Evolutionary conservation across 2,329 filamentous ascomycete genomes (phyloP), one percentile per base, ranked within the genome.

Genomic region (Raffaelea deltoideospora): DNA sequence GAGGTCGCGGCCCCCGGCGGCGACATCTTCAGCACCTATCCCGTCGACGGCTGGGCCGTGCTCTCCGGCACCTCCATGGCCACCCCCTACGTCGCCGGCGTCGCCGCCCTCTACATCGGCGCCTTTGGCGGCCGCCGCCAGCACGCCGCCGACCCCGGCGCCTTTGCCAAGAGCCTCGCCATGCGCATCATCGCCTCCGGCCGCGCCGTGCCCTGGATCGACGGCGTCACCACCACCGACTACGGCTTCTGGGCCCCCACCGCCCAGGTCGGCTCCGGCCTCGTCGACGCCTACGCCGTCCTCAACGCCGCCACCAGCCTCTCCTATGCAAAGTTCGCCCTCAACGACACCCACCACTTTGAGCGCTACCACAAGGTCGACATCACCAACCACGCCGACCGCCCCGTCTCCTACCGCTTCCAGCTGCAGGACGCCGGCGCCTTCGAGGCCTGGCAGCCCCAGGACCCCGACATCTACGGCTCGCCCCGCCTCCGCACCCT

Each of bases 31-130:
- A 61, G 59, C 18, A 64, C 62, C 3, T 65, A 58, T 40, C 59
- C 58, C 14, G 33, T 38, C 13, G 46, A 56, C 24, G 47, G 46
- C 4, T 6, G 18, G 6, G 54, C 54, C 13, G 53, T 67, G 2
- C 51, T 63, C 20, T 60, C 54, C 30, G 64, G 65, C 20, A 69
- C 64, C 2, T 63, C 58, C 6, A 67, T 68, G 65, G 59, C 63
- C 5, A 56, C 55, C 14, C 63, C 63, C 2, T 30, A 30, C 28
- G 15, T 30, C 7, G 28, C 28, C 28, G 28, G 28, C 28, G 15
- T 30, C 5, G 28, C 28, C 28, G 28, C 28, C 4, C 28, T 30
- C 28, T 30, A 30, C 28, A 18, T 30, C 9, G 28, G 28, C 28
- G 4, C 9, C 7, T 17, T 10, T 18, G 28, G 28, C 28, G 13